These are phyloP conservation scores for Plasmodium fragile DNA, from an alignment of 169 alveolate genomes.

Conservation along the genomic window DNA sequence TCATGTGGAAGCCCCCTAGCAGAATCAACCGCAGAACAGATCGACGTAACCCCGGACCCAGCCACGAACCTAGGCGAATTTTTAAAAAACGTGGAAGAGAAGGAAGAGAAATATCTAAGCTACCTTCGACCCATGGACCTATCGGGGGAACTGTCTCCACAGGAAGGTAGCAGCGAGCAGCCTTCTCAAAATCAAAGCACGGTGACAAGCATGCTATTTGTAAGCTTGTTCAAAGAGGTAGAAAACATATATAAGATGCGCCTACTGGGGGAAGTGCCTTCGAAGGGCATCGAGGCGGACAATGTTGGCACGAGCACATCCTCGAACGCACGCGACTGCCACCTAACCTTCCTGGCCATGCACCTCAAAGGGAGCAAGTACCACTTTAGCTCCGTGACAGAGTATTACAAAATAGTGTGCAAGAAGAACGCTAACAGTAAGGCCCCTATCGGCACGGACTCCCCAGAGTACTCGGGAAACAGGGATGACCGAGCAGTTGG, in stretches of 20 bases:
- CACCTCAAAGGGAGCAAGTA: conserved; percentile 58
- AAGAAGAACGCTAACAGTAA: background rate
- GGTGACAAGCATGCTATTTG: background rate
- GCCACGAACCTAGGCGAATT: background rate
- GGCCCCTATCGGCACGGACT: background rate
- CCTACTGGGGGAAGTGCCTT: background rate
- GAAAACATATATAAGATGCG: background rate
- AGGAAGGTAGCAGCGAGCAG: background rate
- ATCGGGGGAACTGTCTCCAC: background rate
- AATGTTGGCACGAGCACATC: background rate
- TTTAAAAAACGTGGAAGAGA: background rate
- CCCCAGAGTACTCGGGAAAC: background rate
- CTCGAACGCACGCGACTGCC: background rate
- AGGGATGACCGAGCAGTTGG: background rate
- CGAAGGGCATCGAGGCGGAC: background rate
- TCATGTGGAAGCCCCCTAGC: background rate
- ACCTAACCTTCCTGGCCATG: conserved; percentile 20
- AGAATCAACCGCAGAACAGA: background rate
- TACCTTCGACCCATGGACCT: background rate
- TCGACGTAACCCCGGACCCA: background rate
- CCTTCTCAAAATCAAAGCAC: background rate
- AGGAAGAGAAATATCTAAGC: background rate
- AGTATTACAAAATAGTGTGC: conserved; percentile 17
- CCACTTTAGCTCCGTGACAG: conserved; percentile 36
- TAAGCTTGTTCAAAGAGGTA: background rate